Evolutionary conservation across 805 yeast genomes (phyloP).

Genomic region (Metschnikowia peoriensis): DNA sequence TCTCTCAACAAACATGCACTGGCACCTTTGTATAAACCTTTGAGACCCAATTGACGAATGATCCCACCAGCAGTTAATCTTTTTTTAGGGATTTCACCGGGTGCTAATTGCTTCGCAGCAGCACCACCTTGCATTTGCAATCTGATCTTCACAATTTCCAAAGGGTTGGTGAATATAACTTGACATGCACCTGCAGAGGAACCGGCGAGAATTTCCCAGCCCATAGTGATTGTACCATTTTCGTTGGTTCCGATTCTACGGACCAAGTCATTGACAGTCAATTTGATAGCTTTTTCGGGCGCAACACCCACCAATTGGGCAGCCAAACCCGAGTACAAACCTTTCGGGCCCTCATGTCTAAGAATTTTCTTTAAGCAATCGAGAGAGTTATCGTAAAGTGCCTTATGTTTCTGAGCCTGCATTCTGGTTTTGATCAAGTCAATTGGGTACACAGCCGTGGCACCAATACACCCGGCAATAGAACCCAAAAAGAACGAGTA

Average conservation of each 20-base stretch:
- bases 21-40: slow-evolving; percentile 90
- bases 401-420: slow-evolving; percentile 85
- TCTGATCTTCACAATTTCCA: slow-evolving; percentile 93
- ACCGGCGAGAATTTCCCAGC: slow-evolving; percentile 83
- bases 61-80: slow-evolving; percentile 63
- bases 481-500: slow-evolving; percentile 90
- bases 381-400: slow-evolving; percentile 71
- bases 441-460: slow-evolving; percentile 96
- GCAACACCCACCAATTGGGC: slow-evolving; percentile 97
- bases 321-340: slow-evolving; percentile 87
- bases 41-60: slow-evolving; percentile 73
- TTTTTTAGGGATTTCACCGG: slow-evolving; percentile 43
- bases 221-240: slow-evolving; percentile 41
- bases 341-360: slow-evolving; percentile 73
- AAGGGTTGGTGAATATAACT: slow-evolving; percentile 92
- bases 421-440: slow-evolving; percentile 94
- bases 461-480: slow-evolving; percentile 96
- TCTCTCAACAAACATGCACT: slow-evolving; percentile 89
- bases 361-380: slow-evolving; percentile 85
- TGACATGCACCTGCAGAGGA: slow-evolving; percentile 96
- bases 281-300: slow-evolving; percentile 95
- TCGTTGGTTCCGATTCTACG: slow-evolving; percentile 63
- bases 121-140: slow-evolving; percentile 86
- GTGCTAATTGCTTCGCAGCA: slow-evolving; percentile 24
- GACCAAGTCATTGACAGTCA: slow-evolving; percentile 88